Evolutionary conservation across 306 rosid species (phyloP).

Genomic region (Cicer judaicum): DNA sequence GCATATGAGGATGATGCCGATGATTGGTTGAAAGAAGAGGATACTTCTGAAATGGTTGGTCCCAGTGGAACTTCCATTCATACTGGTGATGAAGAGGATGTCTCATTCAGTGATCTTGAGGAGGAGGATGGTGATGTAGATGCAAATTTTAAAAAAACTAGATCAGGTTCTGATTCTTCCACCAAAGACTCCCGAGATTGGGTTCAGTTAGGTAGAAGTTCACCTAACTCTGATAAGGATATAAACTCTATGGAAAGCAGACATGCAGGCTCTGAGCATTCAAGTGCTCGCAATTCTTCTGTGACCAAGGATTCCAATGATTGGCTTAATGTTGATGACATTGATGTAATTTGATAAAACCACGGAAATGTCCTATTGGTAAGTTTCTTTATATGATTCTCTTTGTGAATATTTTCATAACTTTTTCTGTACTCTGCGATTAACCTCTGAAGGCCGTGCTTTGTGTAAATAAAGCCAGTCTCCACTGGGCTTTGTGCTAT

Average conservation of each 20-base stretch:
- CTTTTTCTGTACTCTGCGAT: constrained; percentile 48
- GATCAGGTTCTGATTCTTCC: constrained; percentile 85
- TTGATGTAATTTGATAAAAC: constrained; percentile 68
- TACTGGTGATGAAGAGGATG: constrained; percentile 81
- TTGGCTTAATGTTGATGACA: constrained; percentile 91
- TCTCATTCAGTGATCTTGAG: constrained; percentile 95
- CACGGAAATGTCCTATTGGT: constrained; percentile 38
- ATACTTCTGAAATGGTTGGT: constrained; percentile 72
- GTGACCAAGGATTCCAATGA: constrained; percentile 83
- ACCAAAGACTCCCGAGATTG: constrained; percentile 89
- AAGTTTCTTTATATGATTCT: constrained; percentile 42
- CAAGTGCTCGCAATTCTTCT: constrained; percentile 58
- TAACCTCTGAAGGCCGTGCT: constrained; percentile 52
- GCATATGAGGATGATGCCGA: constrained; percentile 83
- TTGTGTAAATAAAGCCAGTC: constrained; percentile 63
- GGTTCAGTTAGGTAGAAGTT: constrained; percentile 81
- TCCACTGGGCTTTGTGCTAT: constrained; percentile 49
- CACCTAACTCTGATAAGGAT: constrained; percentile 75
- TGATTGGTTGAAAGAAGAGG: constrained; percentile 98
- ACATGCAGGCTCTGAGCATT: constrained; percentile 64
- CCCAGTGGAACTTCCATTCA: constrained; percentile 64
- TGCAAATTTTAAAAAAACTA: constrained; percentile 59
- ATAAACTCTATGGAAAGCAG: constrained; percentile 53
- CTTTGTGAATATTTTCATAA: constrained; percentile 67
- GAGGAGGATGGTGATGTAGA: constrained; percentile 77